phyloP scores from a whole-genome alignment of 768 basidiomycete genomes.

The Rhodotorula graminis region DNA sequence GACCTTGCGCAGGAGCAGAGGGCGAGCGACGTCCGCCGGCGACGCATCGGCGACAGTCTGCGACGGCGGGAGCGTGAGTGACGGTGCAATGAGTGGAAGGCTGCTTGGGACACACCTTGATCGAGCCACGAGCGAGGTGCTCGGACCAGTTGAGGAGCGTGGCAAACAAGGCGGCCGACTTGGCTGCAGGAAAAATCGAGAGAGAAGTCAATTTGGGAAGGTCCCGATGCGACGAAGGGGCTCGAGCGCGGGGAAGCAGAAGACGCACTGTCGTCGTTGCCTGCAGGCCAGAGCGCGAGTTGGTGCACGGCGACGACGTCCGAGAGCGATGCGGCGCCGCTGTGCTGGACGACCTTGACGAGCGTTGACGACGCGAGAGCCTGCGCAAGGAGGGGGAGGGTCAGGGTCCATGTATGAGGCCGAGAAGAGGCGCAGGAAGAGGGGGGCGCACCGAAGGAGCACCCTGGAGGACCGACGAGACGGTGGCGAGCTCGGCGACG shows the following conservation, averaged over 20 bases:
- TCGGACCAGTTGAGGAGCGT: conserved; percentile 25
- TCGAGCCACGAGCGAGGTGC: conserved; percentile 23
- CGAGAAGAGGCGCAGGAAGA: too few species aligned
- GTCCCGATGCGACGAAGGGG: not conserved
- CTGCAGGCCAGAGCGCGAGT: conserved; percentile 26
- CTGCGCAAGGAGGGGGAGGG: too few species aligned
- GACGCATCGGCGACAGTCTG: conserved; percentile 12
- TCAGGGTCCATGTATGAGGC: too few species aligned
- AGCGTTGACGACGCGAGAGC: conserved; percentile 9
- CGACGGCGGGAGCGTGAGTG: not conserved
- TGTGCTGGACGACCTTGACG: conserved; percentile 23
- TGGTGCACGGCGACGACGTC: conserved; percentile 33
- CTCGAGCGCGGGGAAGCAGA: not conserved
- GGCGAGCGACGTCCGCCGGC: conserved; percentile 44
- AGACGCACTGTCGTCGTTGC: conserved; percentile 5
- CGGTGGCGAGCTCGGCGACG: conserved; percentile 23
- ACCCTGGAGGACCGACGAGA: not conserved
- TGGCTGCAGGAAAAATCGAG: not conserved
- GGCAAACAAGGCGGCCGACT: conserved; percentile 25
- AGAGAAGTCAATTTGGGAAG: too few species aligned
- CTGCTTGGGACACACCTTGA: conserved; percentile 1
- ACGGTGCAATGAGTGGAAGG: too few species aligned
- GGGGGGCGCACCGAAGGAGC: not conserved
- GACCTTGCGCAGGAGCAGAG: conserved; percentile 38
- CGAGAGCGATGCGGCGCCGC: conserved; percentile 18